Percentiles rank a stretch among this genome's conserved stretches.
Evolutionary conservation across 2,329 filamentous ascomycete species (phyloP).

Genomic region (Stemphylium vesicarium): DNA sequence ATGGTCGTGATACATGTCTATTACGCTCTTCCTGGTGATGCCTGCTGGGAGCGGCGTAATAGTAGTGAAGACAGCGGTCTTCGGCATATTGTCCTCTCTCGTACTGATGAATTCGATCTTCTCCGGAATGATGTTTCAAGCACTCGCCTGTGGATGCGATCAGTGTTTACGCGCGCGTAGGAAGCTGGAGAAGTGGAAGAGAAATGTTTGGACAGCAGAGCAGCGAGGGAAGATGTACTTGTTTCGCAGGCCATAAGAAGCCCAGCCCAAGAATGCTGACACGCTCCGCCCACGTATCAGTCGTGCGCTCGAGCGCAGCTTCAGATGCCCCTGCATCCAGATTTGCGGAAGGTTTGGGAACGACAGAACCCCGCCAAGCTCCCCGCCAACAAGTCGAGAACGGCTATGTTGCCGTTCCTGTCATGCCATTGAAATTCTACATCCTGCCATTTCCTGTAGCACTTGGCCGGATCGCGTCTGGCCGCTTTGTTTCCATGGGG

Average conservation of each 20-base stretch:
- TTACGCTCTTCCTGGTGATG: slow-evolving; percentile 71
- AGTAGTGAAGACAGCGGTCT: slow-evolving; percentile 74
- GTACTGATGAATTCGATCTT: background rate
- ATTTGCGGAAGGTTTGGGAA: slow-evolving; percentile 24
- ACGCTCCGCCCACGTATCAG: slow-evolving; percentile 27
- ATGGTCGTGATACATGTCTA: slow-evolving; percentile 79
- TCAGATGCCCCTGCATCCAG: slow-evolving; percentile 26
- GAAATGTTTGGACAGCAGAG: slow-evolving; percentile 25
- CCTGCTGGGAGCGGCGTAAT: slow-evolving; percentile 76
- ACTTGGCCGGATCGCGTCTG: slow-evolving; percentile 17
- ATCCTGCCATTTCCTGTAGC: background rate
- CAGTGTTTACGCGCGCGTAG: slow-evolving; percentile 14
- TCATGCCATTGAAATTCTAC: slow-evolving; percentile 6
- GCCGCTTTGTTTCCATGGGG: slow-evolving; percentile 12
- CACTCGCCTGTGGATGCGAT: slow-evolving; percentile 6
- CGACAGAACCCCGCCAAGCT: slow-evolving; percentile 30
- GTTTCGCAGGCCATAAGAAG: slow-evolving; percentile 31
- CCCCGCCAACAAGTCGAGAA: slow-evolving; percentile 22
- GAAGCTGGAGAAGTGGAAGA: slow-evolving; percentile 17
- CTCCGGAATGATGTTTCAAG: slow-evolving; percentile 13
- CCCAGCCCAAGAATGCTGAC: slow-evolving; percentile 20
- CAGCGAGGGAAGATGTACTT: slow-evolving; percentile 30
- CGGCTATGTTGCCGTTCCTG: slow-evolving; percentile 4
- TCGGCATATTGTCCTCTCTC: slow-evolving; percentile 63
- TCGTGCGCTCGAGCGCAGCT: slow-evolving; percentile 18